A percentile compares a stretch with the other conserved stretches of the same genome.
Conservation (phyloP, 2,329 filamentous ascomycete species). For the Talaromyces rugulosus region DNA sequence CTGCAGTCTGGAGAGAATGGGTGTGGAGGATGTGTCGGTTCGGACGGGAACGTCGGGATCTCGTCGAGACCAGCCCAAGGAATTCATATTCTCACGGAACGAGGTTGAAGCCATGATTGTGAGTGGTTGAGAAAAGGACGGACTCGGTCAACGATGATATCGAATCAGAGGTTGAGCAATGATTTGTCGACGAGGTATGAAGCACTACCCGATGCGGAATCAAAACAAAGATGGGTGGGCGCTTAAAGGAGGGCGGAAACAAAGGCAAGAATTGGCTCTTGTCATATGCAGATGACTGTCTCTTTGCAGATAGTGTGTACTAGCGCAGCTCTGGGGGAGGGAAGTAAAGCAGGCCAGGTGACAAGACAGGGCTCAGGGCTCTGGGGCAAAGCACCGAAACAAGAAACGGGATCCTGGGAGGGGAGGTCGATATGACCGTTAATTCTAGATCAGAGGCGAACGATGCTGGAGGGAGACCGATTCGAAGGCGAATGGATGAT, state of each 20-base stretch:
- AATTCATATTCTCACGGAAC: conserved; percentile 93
- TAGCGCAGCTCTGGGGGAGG: neutral
- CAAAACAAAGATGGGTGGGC: neutral
- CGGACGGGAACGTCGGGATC: conserved; percentile 71
- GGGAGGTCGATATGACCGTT: neutral
- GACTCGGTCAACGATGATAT: neutral
- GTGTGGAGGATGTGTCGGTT: conserved; percentile 59
- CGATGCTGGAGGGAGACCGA: neutral
- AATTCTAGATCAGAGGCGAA: neutral
- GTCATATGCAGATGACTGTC: conserved; percentile 1
- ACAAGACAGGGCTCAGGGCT: neutral
- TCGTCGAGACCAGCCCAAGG: conserved; percentile 87
- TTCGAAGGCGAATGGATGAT: conserved; percentile 2
- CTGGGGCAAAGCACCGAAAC: neutral
- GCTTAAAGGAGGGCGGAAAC: conserved; percentile 1
- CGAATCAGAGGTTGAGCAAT: neutral
- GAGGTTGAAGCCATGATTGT: conserved; percentile 72
- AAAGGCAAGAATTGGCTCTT: conserved; percentile 5
- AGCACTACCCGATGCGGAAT: conserved; percentile 1
- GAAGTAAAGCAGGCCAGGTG: neutral
- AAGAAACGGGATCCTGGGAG: neutral
- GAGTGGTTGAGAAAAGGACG: neutral
- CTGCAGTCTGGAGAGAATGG: conserved; percentile 75
- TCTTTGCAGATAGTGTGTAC: neutral
- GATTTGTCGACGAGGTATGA: neutral